Evolutionary conservation across 352 stramenopile genomes (phyloP).

Genomic region (Peronospora tabacina): DNA sequence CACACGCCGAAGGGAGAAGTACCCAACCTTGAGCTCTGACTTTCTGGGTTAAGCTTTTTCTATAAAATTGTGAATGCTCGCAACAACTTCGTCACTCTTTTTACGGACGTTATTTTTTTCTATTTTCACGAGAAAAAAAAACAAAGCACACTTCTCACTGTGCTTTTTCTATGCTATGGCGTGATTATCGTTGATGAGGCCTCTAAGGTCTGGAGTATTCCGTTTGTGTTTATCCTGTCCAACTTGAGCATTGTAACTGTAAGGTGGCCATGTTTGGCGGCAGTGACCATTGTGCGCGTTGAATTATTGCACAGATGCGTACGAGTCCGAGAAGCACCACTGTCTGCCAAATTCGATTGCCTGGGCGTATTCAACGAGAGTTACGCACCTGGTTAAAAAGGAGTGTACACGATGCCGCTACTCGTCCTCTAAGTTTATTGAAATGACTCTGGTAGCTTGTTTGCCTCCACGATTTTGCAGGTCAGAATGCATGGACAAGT

Average conservation of each 20-base stretch:
- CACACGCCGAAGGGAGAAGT: no score
- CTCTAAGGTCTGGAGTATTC: constrained; percentile 94
- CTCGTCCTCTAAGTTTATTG: constrained; percentile 75
- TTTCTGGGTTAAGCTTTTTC: no score
- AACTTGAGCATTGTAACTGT: constrained; percentile 88
- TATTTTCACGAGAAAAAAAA: no score
- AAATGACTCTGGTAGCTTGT: constrained; percentile 33
- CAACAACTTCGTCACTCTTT: no score
- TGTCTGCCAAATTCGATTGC: constrained; percentile 62
- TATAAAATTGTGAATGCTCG: no score
- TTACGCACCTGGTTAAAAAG: constrained; percentile 63
- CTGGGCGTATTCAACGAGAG: constrained; percentile 49
- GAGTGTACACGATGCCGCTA: constrained; percentile 68
- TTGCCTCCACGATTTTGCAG: constrained; percentile 90
- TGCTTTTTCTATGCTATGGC: constrained; percentile 90
- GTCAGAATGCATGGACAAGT: constrained; percentile 89
- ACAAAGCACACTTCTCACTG: no score
- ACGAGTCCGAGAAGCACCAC: constrained; percentile 81
- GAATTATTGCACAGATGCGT: constrained; percentile 79
- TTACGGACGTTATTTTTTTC: no score
- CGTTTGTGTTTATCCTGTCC: constrained; percentile 94
- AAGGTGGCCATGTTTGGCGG: constrained; percentile 91
- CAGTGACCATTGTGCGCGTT: constrained; percentile 75
- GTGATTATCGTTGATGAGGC: constrained; percentile 89
- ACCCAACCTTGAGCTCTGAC: no score